phyloP scores from a whole-genome alignment of 257 asterid genomes.

The Fraxinus americana region DNA sequence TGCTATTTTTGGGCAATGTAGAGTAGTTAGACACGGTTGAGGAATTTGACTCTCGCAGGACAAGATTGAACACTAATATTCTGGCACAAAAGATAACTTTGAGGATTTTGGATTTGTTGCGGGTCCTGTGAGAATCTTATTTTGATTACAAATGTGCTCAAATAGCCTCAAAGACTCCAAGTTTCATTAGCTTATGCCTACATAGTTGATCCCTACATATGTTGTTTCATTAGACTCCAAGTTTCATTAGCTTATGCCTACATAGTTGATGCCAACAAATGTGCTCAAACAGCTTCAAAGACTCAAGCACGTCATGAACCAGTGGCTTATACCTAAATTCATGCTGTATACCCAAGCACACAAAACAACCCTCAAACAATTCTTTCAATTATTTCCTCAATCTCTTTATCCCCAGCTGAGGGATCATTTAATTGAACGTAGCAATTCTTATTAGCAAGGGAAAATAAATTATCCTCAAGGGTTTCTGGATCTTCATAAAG shows the following conservation, averaged over 20 bases:
- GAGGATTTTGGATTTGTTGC: neutral
- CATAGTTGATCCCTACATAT: neutral
- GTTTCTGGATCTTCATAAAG: slow-evolving; percentile 24
- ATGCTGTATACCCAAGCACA: slow-evolving; percentile 83
- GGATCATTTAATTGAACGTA: slow-evolving; percentile 95
- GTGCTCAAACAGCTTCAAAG: no score
- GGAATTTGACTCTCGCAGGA: neutral
- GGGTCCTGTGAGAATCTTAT: neutral
- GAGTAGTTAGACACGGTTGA: neutral
- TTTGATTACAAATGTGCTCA: neutral
- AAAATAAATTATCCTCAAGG: slow-evolving; percentile 79
- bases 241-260: neutral
- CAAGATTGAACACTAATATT: neutral
- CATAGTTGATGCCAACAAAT: neutral
- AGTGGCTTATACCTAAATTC: slow-evolving; percentile 96
- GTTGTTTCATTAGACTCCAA: neutral
- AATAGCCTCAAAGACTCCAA: neutral
- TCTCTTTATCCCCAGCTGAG: slow-evolving; percentile 89
- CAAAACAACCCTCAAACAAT: slow-evolving; percentile 87
- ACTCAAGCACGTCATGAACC: slow-evolving; percentile 86
- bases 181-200: neutral
- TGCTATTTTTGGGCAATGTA: neutral
- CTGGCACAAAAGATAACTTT: neutral
- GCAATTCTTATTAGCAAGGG: slow-evolving; percentile 86
- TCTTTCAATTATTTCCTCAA: slow-evolving; percentile 76